Base-by-base conservation (phyloP, 768 basidiomycete genomes). In the Boletus subparvulus region DNA sequence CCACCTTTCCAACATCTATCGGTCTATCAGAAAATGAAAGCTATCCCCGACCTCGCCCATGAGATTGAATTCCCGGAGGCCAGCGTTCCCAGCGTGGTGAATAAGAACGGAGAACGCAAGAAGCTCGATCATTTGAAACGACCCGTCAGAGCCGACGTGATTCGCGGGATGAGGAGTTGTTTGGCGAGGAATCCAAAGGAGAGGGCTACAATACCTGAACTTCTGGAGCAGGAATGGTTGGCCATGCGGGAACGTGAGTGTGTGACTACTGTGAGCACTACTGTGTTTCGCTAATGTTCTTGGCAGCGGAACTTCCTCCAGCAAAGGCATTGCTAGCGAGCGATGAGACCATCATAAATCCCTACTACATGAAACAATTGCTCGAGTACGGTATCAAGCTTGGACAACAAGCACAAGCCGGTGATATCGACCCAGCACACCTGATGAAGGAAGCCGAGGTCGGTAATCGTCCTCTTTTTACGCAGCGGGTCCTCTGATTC, bases 1-100 rank as follows among this genome's bases (percentile, higher is more conserved):
- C 90, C 94, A 1, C 96, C 96, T 3, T 99, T 98, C 78, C 85
- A 90, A 39, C 86, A 90, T 60, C 81, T 96, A 19, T 83, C 84
- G 6, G 80, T 94, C 37, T 84, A 83, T 47, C 87, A 91, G 65
- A 98, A 97, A 77, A 94, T 98, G 90, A 88, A 87, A 61, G 90
- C 90, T 9, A 99, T 99, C 63, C 92, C 93, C 11, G 88, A 95
- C 71, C 74, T 82, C 12, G 74, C 77, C 1, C 80, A 94, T 63
- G 72, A 78, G 24, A 97, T 99, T 65, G 82, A 87, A n/a, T 98
- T 88, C 68, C 90, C 92, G 2, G 84, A 86, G 42, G 80, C 82
- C 60, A 78, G 89, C 37, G 47, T 21, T 76, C 82, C 46, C 77
- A 82, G 58, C 78, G 49, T 71, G 5, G 69, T 71, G 45, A 68